phyloP scores from a whole-genome alignment of 306 rosid species.

The Inga leiocalycina region DNA sequence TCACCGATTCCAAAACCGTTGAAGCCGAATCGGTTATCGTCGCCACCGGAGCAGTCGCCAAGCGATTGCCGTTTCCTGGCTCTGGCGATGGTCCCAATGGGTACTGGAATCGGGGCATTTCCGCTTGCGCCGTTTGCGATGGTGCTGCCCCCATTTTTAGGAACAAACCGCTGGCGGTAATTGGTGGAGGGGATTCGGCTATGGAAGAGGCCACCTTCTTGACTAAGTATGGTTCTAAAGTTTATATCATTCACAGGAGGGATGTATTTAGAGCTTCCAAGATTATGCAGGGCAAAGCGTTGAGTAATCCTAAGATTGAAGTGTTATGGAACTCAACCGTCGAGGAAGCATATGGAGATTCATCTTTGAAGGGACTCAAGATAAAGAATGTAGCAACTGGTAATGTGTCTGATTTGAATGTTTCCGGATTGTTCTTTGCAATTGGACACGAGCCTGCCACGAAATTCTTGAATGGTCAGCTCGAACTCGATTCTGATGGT shows the following conservation, averaged over 20 bases:
- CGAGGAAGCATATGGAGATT: constrained; percentile 61
- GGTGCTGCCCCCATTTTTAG: constrained; percentile 89
- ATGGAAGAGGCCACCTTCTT: constrained; percentile 92
- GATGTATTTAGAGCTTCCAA: constrained; percentile 75
- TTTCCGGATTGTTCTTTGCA: constrained; percentile 81
- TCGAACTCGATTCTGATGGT: constrained; percentile 74
- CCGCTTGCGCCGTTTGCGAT: constrained; percentile 86
- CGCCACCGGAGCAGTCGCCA: constrained; percentile 84
- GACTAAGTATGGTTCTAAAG: constrained; percentile 78
- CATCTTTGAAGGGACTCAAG: constrained; percentile 68
- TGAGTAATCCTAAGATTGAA: constrained; percentile 68
- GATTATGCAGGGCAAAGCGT: constrained; percentile 71
- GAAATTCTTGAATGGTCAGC: constrained; percentile 77
- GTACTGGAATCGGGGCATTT: constrained; percentile 88
- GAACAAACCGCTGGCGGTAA: constrained; percentile 60
- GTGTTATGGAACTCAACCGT: constrained; percentile 79
- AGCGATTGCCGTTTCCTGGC: constrained; percentile 62
- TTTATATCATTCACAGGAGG: constrained; percentile 72
- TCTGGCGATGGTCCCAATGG: constrained; percentile 56
- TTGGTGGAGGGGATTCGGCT: constrained; percentile 91
- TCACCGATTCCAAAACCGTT: constrained; percentile 53
- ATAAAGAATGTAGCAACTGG: constrained; percentile 66
- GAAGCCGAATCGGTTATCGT: constrained; percentile 61
- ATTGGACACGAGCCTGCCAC: constrained; percentile 94
- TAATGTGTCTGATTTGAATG: constrained; percentile 62